Evolutionary conservation across 106 monocot species (phyloP).

Genomic region (Dendrobium nobile): DNA sequence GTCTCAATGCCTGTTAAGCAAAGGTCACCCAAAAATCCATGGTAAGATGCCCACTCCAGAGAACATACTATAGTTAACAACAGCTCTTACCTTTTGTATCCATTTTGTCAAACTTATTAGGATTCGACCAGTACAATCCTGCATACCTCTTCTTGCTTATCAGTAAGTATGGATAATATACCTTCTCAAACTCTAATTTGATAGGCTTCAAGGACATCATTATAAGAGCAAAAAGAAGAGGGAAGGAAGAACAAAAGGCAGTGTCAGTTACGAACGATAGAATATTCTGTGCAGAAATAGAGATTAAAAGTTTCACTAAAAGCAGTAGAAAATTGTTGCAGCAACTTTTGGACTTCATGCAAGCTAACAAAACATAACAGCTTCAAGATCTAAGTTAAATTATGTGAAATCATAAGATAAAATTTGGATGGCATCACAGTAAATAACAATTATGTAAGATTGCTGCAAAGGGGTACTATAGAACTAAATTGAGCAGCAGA

Average conservation of each 20-base stretch:
- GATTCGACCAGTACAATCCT: conserved; percentile 93
- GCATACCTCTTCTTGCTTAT: conserved; percentile 99
- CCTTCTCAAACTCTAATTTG: conserved; percentile 97
- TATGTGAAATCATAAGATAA: not conserved
- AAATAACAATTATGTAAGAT: not conserved
- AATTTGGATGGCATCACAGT: not conserved
- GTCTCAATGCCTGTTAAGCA: conserved; percentile 82
- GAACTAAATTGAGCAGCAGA: not conserved
- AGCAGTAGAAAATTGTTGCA: not conserved
- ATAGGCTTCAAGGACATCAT: conserved; percentile 69
- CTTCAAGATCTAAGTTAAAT: not conserved
- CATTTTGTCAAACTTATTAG: conserved; percentile 96
- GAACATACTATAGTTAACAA: not conserved
- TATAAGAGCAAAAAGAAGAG: not conserved
- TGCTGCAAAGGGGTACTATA: not conserved
- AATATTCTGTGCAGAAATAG: not conserved
- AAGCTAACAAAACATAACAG: not conserved
- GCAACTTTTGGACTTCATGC: not conserved
- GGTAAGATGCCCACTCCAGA: not conserved
- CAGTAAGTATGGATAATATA: conserved; percentile 88
- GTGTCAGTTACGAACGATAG: not conserved
- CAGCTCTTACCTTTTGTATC: conserved; percentile 84
- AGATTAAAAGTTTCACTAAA: not conserved
- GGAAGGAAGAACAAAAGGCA: not conserved
- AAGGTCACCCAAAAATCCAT: conserved; percentile 1